Base-by-base conservation (phyloP, 1,284 basidiomycete genomes). In the Spongispora temasekensis region DNA sequence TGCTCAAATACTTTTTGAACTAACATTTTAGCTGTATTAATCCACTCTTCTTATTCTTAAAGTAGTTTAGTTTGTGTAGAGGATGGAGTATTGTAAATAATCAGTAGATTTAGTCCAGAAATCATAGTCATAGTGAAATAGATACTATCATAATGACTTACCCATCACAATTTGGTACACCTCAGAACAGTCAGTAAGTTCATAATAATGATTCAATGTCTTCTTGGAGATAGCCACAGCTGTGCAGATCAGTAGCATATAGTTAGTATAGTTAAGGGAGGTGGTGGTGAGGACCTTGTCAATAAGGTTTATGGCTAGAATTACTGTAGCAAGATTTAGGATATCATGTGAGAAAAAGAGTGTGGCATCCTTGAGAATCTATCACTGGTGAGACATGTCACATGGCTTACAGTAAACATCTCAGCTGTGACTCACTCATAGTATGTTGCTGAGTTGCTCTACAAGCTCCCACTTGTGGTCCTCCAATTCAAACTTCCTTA, bases 141-240 rank as follows among this genome's bases (percentile, higher is more conserved):
- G n/a, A n/a, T n/a, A n/a, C n/a, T n/a, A n/a, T 34, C 32, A 34
- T 34, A 15, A 17, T 27, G 25, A 44, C 48, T 9, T 34, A 63
- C 56, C 25, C 58, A 63, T 64, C 23, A 59, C 59, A 54, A 63
- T 58, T 1, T 4, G n/a, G 52, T 64, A 64, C 1, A 58, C 32
- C 3, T 61, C 56, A 6, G 67, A 71, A 17, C 65, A 50, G 58
- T 77, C 68, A 0, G 67, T 76, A 2, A 65, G 50, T 4, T 53
- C 31, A 53, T 76, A 75, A 55, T 76, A 73, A 27, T 62, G 51
- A 58, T 75, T 69, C 3, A 77, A 58, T 1, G 69, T 69, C 8
- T 61, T 63, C 37, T 67, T 69, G 6, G 65, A 67, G 27, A 70
- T 55, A 0, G 37, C 42, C 6, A 72, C 55, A 0, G 73, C 70